These are phyloP conservation scores for Arxiozyma heterogenica DNA, from an alignment of 1,139 yeast species.

Conservation along the genomic window DNA sequence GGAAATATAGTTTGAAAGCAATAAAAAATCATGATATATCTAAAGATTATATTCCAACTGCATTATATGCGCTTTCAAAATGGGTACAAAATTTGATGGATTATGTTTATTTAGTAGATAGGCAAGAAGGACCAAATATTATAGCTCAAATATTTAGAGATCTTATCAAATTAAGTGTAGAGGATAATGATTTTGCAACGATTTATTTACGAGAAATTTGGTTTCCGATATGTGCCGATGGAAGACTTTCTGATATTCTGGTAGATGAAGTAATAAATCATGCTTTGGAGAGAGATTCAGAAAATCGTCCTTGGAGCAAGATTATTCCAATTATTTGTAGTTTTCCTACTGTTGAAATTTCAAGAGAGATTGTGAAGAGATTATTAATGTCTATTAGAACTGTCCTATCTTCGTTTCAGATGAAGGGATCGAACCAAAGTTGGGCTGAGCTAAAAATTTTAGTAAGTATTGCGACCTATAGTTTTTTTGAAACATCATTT, in stretches of 20 bases:
- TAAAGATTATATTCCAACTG: conserved; percentile 18
- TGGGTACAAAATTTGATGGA: conserved; percentile 69
- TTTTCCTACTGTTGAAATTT: conserved; percentile 63
- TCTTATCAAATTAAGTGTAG: conserved; percentile 50
- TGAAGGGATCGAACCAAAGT: conserved; percentile 47
- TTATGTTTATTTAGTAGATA: conserved; percentile 45
- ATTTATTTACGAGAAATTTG: conserved; percentile 57
- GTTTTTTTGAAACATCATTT: conserved; percentile 63
- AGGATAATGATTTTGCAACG: conserved; percentile 35
- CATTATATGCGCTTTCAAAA: conserved; percentile 52
- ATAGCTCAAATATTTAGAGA: conserved; percentile 55
- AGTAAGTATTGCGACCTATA: conserved; percentile 54
- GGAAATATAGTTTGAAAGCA: conserved; percentile 25
- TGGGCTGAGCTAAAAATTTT: conserved; percentile 69
- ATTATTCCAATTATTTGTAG: conserved; percentile 53
- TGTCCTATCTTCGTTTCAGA: conserved; percentile 39
- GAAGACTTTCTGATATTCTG: conserved; percentile 47
- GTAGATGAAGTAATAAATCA: conserved; percentile 68
- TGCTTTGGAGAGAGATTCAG: conserved; percentile 68
- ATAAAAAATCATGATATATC: conserved; percentile 20
- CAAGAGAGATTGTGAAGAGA: conserved; percentile 55
- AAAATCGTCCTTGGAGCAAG: conserved; percentile 58
- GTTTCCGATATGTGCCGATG: conserved; percentile 58
- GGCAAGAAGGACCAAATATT: conserved; percentile 50
- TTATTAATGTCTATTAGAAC: conserved; percentile 41